Evolutionary conservation across 2,329 filamentous ascomycete species (phyloP).

Genomic region (Shiraia sp.): DNA sequence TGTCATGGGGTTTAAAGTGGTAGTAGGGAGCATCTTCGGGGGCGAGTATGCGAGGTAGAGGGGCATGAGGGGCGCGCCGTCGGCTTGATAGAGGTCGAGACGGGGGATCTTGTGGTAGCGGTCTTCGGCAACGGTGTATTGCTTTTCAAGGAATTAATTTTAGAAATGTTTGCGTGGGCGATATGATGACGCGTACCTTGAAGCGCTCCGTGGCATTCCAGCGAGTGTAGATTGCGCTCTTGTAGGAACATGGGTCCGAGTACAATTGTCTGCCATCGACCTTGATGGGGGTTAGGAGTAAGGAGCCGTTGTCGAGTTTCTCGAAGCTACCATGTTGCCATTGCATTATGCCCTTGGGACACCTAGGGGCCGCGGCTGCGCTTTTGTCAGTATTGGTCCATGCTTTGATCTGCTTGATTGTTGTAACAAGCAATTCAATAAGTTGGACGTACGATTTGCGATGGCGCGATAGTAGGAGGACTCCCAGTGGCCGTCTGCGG

Average conservation of each 20-base stretch:
- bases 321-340: slow-evolving; percentile 72
- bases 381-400: slow-evolving; percentile 21
- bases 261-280: slow-evolving; percentile 70
- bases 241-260: slow-evolving; percentile 65
- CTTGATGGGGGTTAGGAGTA: slow-evolving; percentile 63
- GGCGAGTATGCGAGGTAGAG: slow-evolving; percentile 67
- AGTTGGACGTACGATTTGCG: slow-evolving; percentile 63
- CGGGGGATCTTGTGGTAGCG: slow-evolving; percentile 64
- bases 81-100: slow-evolving; percentile 66
- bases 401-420: background rate
- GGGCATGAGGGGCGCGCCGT: slow-evolving; percentile 68
- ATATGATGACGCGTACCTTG: slow-evolving; percentile 51
- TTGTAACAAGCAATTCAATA: background rate
- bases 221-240: slow-evolving; percentile 62
- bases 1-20: slow-evolving; percentile 62
- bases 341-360: slow-evolving; percentile 68
- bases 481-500: slow-evolving; percentile 68
- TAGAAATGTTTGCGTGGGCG: background rate
- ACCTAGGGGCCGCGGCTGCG: slow-evolving; percentile 62
- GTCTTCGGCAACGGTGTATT: slow-evolving; percentile 57
- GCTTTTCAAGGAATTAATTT: slow-evolving; percentile 28
- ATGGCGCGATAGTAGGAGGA: slow-evolving; percentile 71
- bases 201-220: slow-evolving; percentile 69
- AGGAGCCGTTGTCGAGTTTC: slow-evolving; percentile 60
- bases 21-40: slow-evolving; percentile 71